Evolutionary conservation across 352 stramenopile species (phyloP).

Genomic region (Globisporangium canariense): DNA sequence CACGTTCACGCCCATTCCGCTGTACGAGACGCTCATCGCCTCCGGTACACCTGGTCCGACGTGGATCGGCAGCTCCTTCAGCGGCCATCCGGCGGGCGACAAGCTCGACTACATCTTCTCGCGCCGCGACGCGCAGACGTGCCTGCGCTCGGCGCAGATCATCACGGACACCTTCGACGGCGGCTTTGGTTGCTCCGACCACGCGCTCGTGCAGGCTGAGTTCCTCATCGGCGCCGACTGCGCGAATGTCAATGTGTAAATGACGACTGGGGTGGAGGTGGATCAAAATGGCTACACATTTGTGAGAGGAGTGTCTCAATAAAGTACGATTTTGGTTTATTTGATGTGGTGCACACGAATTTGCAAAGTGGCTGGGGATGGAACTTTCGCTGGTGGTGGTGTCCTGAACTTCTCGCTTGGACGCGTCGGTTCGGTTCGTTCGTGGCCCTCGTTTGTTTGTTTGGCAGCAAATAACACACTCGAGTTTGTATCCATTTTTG

Average conservation of each 20-base stretch:
- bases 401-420: too few species aligned
- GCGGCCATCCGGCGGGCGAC: slow-evolving; percentile 18
- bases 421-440: too few species aligned
- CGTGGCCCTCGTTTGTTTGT: too few species aligned
- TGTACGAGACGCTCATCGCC: slow-evolving; percentile 63
- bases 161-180: slow-evolving; percentile 46
- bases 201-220: slow-evolving; percentile 51
- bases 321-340: not conserved
- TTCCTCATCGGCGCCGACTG: slow-evolving; percentile 49
- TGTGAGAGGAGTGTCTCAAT: not conserved
- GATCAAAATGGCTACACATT: not conserved
- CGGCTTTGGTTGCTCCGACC: slow-evolving; percentile 57
- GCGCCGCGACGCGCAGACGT: slow-evolving; percentile 42
- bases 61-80: slow-evolving; percentile 63
- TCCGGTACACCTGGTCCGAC: slow-evolving; percentile 37
- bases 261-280: too few species aligned
- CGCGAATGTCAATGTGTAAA: not conserved
- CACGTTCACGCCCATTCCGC: slow-evolving; percentile 32
- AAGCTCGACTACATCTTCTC: slow-evolving; percentile 78
- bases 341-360: too few species aligned
- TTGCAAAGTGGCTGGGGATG: too few species aligned
- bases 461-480: not conserved
- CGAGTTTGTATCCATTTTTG: slow-evolving; percentile 1
- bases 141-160: slow-evolving; percentile 34
- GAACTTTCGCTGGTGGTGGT: too few species aligned